Base-by-base conservation (phyloP, 371 early-diverging fungal genomes). In the Saksenaea oblongispora region DNA sequence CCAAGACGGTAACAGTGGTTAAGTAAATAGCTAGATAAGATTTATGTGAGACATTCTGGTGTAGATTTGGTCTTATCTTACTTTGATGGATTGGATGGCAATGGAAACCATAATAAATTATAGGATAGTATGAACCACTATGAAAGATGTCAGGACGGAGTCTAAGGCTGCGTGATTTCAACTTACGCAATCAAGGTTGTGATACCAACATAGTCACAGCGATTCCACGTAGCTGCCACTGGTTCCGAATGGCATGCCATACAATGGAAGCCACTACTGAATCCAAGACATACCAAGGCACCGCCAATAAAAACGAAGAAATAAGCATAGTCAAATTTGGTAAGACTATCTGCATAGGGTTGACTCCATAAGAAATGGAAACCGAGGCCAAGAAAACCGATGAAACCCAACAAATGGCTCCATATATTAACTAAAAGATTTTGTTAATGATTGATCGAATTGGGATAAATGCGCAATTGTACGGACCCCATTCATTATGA, bases 201-300 rank as follows among this genome's bases (percentile, higher is more conserved):
- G 65, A 97, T 97, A 35, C 97, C 97, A 41, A 93, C 89, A 86
- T 95, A 97, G 75, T 97, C 97, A 61, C 93, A 93, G 60, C 91
- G 87, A 72, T 92, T 92, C 91, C 92, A 93, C 8, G 42, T 58
- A 15, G 71, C 66, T 56, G 81, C 72, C 13, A 92, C 92, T 22
- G 67, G 68, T 57, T 88, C 84, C 57, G 96, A 95, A 73, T 96
- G 97, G 66, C 94, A 95, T n/a, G 85, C 80, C 56, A 93, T 90
- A 35, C 90, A 82, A 73, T 98, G 98, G 68, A 91, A 98, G 28
- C 80, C 70, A 1, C 92, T 87, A 31, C 94, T 93, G 56, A 91
- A 82, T 1, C 87, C 88, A 56, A 98, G 81, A 71, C 96, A 97
- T 7, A 77, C 62, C 56, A 90, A 82, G 5, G 95, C 93, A 34